These are phyloP conservation scores for Lactifluus subvellereus DNA, from an alignment of 768 basidiomycete species.

Conservation along the genomic window DNA sequence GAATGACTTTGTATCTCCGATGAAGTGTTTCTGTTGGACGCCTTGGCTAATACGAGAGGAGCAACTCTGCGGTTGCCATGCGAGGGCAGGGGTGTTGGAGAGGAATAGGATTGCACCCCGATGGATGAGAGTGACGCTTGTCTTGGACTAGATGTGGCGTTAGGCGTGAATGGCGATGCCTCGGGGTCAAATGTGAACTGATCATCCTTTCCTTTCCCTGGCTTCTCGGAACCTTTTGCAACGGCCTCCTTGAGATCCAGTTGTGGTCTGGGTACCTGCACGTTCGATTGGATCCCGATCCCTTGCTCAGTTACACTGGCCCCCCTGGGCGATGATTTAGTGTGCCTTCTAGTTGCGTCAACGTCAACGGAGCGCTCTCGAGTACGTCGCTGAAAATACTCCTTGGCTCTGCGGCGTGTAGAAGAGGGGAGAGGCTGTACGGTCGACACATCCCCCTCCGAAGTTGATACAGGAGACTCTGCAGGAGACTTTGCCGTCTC, in stretches of 20 bases:
- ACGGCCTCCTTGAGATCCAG: neutral
- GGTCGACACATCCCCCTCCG: neutral
- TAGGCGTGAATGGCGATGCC: conserved; percentile 21
- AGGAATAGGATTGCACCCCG: conserved; percentile 12
- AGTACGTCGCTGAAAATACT: conserved; percentile 22
- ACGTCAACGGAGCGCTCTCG: conserved; percentile 21
- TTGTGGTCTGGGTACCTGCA: neutral
- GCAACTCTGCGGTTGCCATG: conserved; percentile 14
- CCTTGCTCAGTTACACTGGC: neutral
- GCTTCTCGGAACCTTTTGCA: neutral
- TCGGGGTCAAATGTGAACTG: conserved; percentile 19
- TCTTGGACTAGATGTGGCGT: conserved; percentile 21
- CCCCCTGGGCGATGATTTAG: neutral
- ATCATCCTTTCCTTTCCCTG: neutral
- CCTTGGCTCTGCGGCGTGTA: conserved; percentile 18
- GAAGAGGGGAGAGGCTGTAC: conserved; percentile 15
- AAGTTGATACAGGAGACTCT: neutral
- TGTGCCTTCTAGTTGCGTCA: conserved; percentile 1
- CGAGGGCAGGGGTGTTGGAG: conserved; percentile 14
- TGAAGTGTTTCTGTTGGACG: neutral
- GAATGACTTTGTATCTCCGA: neutral
- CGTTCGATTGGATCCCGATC: neutral
- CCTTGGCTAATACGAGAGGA: neutral
- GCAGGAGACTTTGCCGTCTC: neutral
- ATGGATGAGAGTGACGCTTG: conserved; percentile 9